A percentile compares a stretch with the other conserved stretches of the same genome.
These are phyloP conservation scores for Ceratocystis harringtonii DNA, from an alignment of 2,329 filamentous ascomycete genomes.

Conservation along the genomic window DNA sequence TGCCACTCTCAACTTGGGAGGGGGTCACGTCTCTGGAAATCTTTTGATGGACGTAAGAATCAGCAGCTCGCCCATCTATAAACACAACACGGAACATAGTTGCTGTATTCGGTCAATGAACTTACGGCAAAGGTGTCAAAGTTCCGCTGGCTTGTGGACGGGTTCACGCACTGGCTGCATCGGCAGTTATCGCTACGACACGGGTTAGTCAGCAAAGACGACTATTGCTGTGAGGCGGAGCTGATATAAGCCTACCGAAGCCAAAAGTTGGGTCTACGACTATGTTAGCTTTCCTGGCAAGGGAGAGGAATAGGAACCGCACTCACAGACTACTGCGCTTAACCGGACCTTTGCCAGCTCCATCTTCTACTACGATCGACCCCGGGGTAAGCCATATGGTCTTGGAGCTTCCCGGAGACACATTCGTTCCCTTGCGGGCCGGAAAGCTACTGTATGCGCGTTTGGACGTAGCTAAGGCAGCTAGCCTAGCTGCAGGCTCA, in stretches of 20 bases:
- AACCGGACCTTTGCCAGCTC: background rate
- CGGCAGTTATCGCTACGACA: conserved; percentile 30
- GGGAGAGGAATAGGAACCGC: background rate
- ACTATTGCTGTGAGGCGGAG: background rate
- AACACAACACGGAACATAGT: background rate
- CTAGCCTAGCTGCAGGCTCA: background rate
- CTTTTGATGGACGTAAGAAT: background rate
- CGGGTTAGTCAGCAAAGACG: background rate
- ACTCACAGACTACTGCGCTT: conserved; percentile 13
- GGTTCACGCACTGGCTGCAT: conserved; percentile 29
- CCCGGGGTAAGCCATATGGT: background rate
- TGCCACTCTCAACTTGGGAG: background rate
- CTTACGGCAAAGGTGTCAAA: conserved; percentile 29
- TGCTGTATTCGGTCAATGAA: background rate
- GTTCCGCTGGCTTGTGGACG: conserved; percentile 30
- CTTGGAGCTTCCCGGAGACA: background rate
- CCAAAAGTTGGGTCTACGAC: conserved; percentile 14
- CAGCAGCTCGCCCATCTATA: background rate
- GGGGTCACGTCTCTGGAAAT: background rate
- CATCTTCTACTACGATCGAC: background rate
- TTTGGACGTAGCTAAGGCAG: background rate
- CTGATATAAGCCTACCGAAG: conserved; percentile 5
- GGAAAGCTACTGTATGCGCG: background rate
- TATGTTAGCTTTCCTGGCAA: background rate
- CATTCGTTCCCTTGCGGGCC: background rate